phyloP scores from a whole-genome alignment of 345 rosid genomes.

The Kernera saxatilis region DNA sequence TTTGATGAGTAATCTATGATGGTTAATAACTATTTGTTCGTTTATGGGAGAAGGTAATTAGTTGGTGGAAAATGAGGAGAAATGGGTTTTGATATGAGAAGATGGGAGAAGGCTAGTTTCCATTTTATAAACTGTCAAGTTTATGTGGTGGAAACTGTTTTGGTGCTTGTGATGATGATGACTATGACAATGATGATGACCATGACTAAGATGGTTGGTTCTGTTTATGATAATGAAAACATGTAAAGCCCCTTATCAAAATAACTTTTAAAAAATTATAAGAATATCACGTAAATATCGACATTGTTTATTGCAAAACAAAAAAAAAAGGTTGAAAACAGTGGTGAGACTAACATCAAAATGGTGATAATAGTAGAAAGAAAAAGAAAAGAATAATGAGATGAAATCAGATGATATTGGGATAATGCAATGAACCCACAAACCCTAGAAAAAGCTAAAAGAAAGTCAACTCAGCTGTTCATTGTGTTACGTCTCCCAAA shows the following conservation, averaged over 20 bases:
- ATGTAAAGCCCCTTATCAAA: conserved; percentile 18
- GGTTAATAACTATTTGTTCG: background rate
- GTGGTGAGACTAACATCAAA: conserved; percentile 24
- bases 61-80: background rate
- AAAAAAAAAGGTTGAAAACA: background rate
- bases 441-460: conserved; percentile 11
- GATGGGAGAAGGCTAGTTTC: conserved; percentile 22
- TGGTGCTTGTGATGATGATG: conserved; percentile 18
- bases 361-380: conserved; percentile 23
- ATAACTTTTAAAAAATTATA: background rate
- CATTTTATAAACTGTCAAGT: conserved; percentile 29
- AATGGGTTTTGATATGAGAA: conserved; percentile 9
- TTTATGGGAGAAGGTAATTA: background rate
- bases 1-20: background rate
- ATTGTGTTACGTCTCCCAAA: conserved; percentile 16
- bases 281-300: conserved; percentile 11
- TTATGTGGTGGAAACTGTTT: conserved; percentile 24
- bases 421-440: conserved; percentile 28
- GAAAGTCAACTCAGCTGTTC: conserved; percentile 24
- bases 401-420: conserved; percentile 18
- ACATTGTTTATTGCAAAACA: background rate
- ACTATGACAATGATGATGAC: conserved; percentile 26
- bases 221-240: conserved; percentile 15
- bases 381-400: background rate
- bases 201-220: conserved; percentile 30